Percentiles rank a stretch among this genome's conserved stretches.
These are phyloP conservation scores for Ophiostoma tasmaniense DNA, from an alignment of 2,329 filamentous ascomycete genomes.

Conservation along the genomic window DNA sequence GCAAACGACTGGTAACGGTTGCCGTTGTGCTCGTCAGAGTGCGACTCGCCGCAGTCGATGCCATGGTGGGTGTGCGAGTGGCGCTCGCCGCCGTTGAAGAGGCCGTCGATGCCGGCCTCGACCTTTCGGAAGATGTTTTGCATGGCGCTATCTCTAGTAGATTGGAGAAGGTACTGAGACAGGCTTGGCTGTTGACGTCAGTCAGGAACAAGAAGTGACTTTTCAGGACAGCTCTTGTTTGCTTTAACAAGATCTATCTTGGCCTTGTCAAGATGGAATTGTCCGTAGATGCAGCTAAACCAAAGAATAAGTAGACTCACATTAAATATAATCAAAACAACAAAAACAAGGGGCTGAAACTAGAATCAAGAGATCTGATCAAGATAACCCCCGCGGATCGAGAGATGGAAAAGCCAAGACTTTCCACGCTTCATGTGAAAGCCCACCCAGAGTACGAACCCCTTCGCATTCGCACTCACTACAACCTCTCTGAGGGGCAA, in stretches of 20 bases:
- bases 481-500: not conserved
- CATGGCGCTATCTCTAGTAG: constrained; percentile 25
- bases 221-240: not conserved
- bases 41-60: constrained; percentile 34
- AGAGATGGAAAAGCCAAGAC: not conserved
- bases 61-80: constrained; percentile 41
- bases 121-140: constrained; percentile 37
- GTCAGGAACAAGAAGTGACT: not conserved
- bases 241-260: not conserved
- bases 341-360: not conserved
- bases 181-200: not conserved
- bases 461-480: not conserved
- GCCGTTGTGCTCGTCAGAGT: constrained; percentile 35
- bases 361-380: not conserved
- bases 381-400: not conserved
- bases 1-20: constrained; percentile 63
- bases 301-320: not conserved
- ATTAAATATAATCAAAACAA: no score
- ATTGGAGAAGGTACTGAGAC: not conserved
- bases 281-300: not conserved
- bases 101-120: constrained; percentile 34
- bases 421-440: not conserved
- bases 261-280: not conserved
- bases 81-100: constrained; percentile 31
- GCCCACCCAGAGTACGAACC: not conserved